These are phyloP conservation scores for Puccinia hordei DNA, from an alignment of 1,284 basidiomycete species.

Conservation along the genomic window DNA sequence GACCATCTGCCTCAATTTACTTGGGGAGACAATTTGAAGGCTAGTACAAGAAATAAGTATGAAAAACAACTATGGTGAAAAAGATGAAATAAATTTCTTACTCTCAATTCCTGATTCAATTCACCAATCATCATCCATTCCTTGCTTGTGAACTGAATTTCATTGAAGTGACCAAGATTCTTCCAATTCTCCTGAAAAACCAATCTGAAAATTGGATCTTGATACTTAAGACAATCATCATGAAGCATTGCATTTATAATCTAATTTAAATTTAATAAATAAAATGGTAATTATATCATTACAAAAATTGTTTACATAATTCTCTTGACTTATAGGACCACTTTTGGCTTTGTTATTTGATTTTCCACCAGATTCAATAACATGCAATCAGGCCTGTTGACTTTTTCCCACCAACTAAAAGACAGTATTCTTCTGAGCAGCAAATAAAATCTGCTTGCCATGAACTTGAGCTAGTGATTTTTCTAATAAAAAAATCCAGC, in stretches of 20 bases:
- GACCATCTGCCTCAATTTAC: conserved; percentile 8
- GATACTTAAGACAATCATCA: conserved; percentile 1
- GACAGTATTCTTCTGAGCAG: neutral
- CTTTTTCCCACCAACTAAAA: neutral
- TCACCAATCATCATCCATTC: conserved; percentile 15
- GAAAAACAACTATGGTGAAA: neutral
- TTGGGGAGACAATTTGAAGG: conserved; percentile 5
- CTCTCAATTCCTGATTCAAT: conserved; percentile 18
- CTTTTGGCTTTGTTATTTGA: conserved; percentile 16
- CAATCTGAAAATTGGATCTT: neutral
- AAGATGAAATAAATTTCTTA: neutral
- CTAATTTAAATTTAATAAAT: neutral
- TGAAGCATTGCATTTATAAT: conserved; percentile 10
- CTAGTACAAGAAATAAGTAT: neutral
- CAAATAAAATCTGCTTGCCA: conserved; percentile 19
- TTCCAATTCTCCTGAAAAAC: neutral
- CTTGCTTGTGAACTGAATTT: conserved; percentile 11
- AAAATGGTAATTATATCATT: too few relatives aligned
- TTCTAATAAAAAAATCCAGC: conserved; percentile 1
- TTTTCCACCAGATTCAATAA: conserved; percentile 22
- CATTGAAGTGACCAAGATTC: conserved; percentile 1
- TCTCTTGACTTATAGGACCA: conserved; percentile 21
- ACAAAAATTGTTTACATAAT: neutral
- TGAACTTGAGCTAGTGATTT: conserved; percentile 5
- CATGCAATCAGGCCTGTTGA: conserved; percentile 2